Evolutionary conservation across 805 yeast genomes (phyloP).

Genomic region (Saccharomycopsis javanensis): DNA sequence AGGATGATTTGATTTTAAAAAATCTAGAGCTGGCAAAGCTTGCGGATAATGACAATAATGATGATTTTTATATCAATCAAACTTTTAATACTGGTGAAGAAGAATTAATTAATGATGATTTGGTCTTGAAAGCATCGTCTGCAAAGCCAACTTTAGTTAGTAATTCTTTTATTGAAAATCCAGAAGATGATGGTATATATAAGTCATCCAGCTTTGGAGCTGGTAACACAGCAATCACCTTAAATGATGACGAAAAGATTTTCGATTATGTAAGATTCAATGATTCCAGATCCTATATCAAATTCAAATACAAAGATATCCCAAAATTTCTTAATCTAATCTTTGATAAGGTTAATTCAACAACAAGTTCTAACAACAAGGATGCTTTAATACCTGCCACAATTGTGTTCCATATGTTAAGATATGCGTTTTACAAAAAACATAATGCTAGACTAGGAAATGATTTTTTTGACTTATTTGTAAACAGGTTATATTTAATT

Average conservation of each 20-base stretch:
- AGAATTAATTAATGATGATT: neutral
- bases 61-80: neutral
- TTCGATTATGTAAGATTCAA: slow-evolving; percentile 2
- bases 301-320: slow-evolving; percentile 52
- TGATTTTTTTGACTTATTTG: slow-evolving; percentile 42
- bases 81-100: neutral
- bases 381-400: slow-evolving; percentile 57
- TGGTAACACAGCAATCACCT: neutral
- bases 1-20: neutral
- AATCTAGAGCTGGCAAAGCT: neutral
- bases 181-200: neutral
- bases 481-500: slow-evolving; percentile 15
- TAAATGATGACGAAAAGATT: slow-evolving; percentile 3
- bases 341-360: slow-evolving; percentile 41
- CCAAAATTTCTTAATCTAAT: slow-evolving; percentile 66
- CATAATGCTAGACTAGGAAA: slow-evolving; percentile 48
- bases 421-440: slow-evolving; percentile 53
- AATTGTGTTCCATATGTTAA: slow-evolving; percentile 55
- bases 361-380: slow-evolving; percentile 34
- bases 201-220: neutral
- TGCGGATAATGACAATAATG: neutral
- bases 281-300: slow-evolving; percentile 42
- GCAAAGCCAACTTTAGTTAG: neutral
- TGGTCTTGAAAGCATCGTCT: neutral
- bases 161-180: neutral